These are phyloP conservation scores for Mycocentrospora acerina DNA, from an alignment of 2,329 filamentous ascomycete species.

Conservation along the genomic window DNA sequence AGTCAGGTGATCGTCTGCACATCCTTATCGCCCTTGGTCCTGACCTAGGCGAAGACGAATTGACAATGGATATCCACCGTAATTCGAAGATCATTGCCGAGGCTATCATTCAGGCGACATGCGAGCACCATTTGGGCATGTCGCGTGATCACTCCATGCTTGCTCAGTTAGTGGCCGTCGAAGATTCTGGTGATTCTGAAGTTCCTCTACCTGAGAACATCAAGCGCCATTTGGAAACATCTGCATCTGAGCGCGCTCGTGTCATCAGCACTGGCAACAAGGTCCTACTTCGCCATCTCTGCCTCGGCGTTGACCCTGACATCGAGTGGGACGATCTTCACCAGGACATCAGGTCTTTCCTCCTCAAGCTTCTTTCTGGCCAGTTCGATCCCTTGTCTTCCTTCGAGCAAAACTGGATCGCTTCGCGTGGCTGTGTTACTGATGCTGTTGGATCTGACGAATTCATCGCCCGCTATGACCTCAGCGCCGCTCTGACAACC, in stretches of 20 bases:
- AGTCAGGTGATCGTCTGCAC: conserved; percentile 8
- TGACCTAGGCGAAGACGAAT: conserved; percentile 1
- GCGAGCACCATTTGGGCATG: conserved; percentile 15
- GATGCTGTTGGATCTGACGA: conserved; percentile 22
- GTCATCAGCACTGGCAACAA: conserved; percentile 25
- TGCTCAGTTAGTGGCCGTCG: conserved; percentile 10
- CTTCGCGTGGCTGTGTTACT: conserved; percentile 37
- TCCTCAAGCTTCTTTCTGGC: conserved; percentile 42
- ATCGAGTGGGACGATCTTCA: conserved; percentile 51
- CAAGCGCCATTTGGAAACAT: conserved; percentile 14
- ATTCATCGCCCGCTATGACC: conserved; percentile 45
- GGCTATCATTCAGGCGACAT: conserved; percentile 16
- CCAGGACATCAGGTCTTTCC: conserved; percentile 41
- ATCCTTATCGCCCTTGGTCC: conserved; percentile 13
- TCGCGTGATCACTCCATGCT: conserved; percentile 15
- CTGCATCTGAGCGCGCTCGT: conserved; percentile 1
- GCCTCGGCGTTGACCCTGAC: conserved; percentile 49
- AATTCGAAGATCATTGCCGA: conserved; percentile 20
- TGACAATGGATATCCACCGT: conserved; percentile 12
- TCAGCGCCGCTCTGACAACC: conserved; percentile 39
- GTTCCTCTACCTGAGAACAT: conserved; percentile 9
- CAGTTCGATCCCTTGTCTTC: neutral
- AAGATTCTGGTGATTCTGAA: conserved; percentile 2
- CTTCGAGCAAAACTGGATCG: conserved; percentile 38
- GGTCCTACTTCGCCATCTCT: conserved; percentile 47